A percentile compares a stretch with the other conserved stretches of the same genome.
Evolutionary conservation across 176 grass and related monocot species (phyloP).

Genomic region (Dendrocalamus sinicus): DNA sequence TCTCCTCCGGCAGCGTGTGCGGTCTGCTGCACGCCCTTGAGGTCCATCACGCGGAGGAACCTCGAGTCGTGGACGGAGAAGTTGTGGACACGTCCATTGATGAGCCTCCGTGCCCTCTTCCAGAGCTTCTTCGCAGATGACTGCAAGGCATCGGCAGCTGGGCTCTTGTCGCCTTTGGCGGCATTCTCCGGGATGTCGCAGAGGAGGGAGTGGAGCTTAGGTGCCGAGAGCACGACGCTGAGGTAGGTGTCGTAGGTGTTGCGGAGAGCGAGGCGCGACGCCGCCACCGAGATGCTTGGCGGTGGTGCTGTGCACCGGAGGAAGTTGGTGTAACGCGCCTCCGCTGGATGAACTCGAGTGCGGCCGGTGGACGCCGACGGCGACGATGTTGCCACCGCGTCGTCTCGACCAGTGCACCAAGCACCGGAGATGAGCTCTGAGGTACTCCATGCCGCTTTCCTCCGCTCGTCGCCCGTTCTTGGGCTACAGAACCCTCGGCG

Average conservation of each 20-base stretch:
- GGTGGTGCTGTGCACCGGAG: not conserved
- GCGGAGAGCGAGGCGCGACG: slow-evolving; percentile 1
- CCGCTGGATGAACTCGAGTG: not conserved
- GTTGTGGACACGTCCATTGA: not conserved
- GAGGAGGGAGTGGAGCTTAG: slow-evolving; percentile 21
- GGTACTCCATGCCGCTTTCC: slow-evolving; percentile 18
- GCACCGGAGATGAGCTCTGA: slow-evolving; percentile 29
- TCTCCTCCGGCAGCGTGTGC: slow-evolving; percentile 7
- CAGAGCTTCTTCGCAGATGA: not conserved
- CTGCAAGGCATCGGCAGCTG: not conserved
- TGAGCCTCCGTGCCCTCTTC: not conserved
- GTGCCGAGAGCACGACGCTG: not conserved
- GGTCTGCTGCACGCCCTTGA: not conserved
- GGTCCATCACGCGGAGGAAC: slow-evolving; percentile 25
- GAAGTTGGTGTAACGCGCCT: slow-evolving; percentile 20
- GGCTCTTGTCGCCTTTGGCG: not conserved
- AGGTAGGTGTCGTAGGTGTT: slow-evolving; percentile 24
- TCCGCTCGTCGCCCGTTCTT: not conserved
- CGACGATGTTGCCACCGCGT: not conserved
- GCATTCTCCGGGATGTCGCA: slow-evolving; percentile 8
- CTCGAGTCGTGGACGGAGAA: not conserved
- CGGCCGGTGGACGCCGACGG: not conserved
- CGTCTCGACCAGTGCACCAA: not conserved
- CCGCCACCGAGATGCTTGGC: not conserved
- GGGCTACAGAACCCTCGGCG: slow-evolving; percentile 1